Evolutionary conservation across 2,329 filamentous ascomycete species (phyloP).

Genomic region (Ceratocystis smalleyi): DNA sequence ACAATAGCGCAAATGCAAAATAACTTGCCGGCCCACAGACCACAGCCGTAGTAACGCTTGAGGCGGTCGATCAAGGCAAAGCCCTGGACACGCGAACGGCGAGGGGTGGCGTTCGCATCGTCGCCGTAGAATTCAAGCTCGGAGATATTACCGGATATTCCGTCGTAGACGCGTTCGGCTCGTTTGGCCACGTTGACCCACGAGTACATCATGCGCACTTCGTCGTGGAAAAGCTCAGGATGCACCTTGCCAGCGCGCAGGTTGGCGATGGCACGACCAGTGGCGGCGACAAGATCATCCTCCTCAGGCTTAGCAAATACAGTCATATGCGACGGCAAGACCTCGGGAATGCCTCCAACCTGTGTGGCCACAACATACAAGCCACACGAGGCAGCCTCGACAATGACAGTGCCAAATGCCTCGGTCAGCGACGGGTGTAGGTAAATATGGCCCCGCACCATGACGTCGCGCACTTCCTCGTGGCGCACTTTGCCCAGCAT

Average conservation of each 20-base stretch:
- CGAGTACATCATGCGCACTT: conserved; percentile 96
- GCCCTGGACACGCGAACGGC: conserved; percentile 56
- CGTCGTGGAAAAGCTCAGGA: conserved; percentile 87
- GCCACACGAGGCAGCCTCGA: conserved; percentile 90
- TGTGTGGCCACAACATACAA: conserved; percentile 93
- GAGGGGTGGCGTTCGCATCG: conserved; percentile 47
- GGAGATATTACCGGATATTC: conserved; percentile 71
- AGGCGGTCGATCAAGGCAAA: conserved; percentile 88
- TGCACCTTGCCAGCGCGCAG: conserved; percentile 74
- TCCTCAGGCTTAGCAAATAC: conserved; percentile 94
- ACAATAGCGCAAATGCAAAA: conserved; percentile 91
- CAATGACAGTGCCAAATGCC: conserved; percentile 93
- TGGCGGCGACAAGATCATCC: conserved; percentile 81
- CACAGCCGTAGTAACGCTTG: conserved; percentile 94
- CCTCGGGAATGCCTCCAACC: conserved; percentile 92
- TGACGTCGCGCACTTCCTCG: conserved; percentile 92
- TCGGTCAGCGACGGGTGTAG: conserved; percentile 90
- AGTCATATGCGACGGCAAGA: conserved; percentile 91
- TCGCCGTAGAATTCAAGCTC: conserved; percentile 65
- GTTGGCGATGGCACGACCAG: conserved; percentile 73
- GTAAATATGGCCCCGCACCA: conserved; percentile 94
- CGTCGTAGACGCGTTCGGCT: conserved; percentile 88
- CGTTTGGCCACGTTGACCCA: conserved; percentile 92
- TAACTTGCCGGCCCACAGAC: conserved; percentile 94
- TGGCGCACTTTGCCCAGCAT: conserved; percentile 85